phyloP scores from a whole-genome alignment of 2,329 filamentous ascomycete genomes.

The Didymella exigua region DNA sequence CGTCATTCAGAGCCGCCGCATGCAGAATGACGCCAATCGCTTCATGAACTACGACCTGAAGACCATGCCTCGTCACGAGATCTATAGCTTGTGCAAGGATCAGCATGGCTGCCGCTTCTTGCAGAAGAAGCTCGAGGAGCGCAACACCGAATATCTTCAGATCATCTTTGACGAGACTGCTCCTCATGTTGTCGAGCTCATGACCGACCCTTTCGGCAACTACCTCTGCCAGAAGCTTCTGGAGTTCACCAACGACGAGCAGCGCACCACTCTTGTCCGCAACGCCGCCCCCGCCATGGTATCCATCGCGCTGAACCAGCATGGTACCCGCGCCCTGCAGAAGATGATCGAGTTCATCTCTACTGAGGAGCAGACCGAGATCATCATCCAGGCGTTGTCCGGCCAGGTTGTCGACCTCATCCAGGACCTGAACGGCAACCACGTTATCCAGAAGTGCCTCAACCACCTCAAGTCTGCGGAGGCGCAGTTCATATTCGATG shows the following conservation, averaged over 20 bases:
- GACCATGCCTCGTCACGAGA: constrained; percentile 73
- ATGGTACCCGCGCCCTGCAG: constrained; percentile 93
- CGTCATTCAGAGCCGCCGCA: constrained; percentile 75
- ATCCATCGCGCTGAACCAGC: constrained; percentile 93
- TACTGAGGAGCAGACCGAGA: constrained; percentile 69
- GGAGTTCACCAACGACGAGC: constrained; percentile 92
- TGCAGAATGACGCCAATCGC: constrained; percentile 71
- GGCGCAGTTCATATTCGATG: constrained; percentile 95
- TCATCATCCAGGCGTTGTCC: constrained; percentile 84
- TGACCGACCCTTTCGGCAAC: constrained; percentile 98
- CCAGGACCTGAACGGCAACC: constrained; percentile 96
- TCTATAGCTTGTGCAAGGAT: constrained; percentile 93
- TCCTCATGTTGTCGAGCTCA: constrained; percentile 91
- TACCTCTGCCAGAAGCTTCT: constrained; percentile 98
- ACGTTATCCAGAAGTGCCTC: constrained; percentile 98
- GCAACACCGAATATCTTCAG: constrained; percentile 79
- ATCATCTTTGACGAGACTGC: constrained; percentile 95
- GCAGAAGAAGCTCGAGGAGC: constrained; percentile 96
- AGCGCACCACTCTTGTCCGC: constrained; percentile 89
- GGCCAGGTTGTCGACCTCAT: constrained; percentile 90
- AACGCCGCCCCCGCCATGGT: constrained; percentile 89
- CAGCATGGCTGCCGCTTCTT: constrained; percentile 97
- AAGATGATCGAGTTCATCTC: constrained; percentile 99
- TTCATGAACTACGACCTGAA: constrained; percentile 85
- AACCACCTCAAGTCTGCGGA: constrained; percentile 87